Evolutionary conservation across 768 basidiomycete species (phyloP), one percentile per base, ranked within the genome.

Genomic region (Daedalea quercina): DNA sequence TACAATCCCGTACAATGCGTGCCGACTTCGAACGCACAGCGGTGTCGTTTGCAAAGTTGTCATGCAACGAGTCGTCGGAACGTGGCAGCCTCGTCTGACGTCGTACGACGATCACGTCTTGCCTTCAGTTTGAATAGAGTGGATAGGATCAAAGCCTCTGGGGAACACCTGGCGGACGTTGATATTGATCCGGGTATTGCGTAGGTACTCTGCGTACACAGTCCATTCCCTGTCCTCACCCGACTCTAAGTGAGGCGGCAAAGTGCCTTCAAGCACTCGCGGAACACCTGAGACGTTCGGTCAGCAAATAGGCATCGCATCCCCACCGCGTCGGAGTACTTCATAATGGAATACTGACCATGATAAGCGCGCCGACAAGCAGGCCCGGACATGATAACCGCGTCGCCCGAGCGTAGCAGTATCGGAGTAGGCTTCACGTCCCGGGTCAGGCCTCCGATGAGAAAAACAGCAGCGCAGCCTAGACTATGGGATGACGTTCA

Each of bases 161-260:
- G 87, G 86, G 63, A 90, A 90, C 6, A 90, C 88, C 65, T 96
- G 93, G 50, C 95, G 75, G 8, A 92, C 90, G 60, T 97, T 97
- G 52, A 97, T 75, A 63, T 97, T 97, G 63, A 98, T 87, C 53
- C 95, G 75, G 1, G 85, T 78, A 2, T 76, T 76, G 43, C 63
- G 68, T 66, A 93, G 70, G 65, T 90, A 93, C 25, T 76, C 72
- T 52, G 71, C 77, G 60, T 82, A 90, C 6, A 76, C 73, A 19
- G 60, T 57, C 88, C 88, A 94, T 23, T 58, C 60, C 2, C 65
- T 65, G 15, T 64, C 64, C 8, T 61, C 59, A 33, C 52, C 55
- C 17, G 50, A 46, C 23, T 46, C 51, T 23, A 90, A 71, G 63
- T 88, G 77, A 9, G 70, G 61, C 1, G 95, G 94, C 0, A 93